Base-by-base conservation (phyloP, 345 rosid genomes). In the Mercurialis annua region DNA sequence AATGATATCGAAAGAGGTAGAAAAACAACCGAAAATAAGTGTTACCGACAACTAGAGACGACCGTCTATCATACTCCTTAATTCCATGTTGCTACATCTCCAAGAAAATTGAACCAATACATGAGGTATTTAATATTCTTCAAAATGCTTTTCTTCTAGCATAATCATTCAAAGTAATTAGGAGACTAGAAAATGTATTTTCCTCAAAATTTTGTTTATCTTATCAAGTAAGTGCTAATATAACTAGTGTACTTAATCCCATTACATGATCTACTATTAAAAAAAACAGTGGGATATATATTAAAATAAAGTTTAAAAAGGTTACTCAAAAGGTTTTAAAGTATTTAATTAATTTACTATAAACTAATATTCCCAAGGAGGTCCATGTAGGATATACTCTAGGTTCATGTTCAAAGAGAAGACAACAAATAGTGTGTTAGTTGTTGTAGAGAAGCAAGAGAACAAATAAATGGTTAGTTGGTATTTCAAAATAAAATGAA, bases 271-370 rank as follows among this genome's bases (percentile, higher is more conserved):
- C 56, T 30, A 16, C 18, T 40, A n/a, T n/a, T n/a, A 40, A 47
- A 10, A 10, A n/a, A 31, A 10, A 63, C 31, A 33, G 12, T 9
- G 15, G 18, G 18, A 10, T n/a, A 49, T 0, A 29, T 8, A 64
- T 47, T 48, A 49, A 17, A 26, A n/a, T 30, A 33, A 6, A 66
- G 51, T 65, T 52, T 7, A 1, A 38, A 55, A 80, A 42, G 77
- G 71, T 57, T 59, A 72, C 69, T 43, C 61, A 29, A 67, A 54
- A 63, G 52, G 60, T 38, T 66, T 16, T 3, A 10, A 29, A 12
- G 10, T 52, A 2, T 40, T 51, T 31, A 30, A 49, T 23, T 36
- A 4, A 33, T 17, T 27, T 46, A 44, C 59, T 40, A 7, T 57
- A 23, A 42, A 60, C 67, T 56, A 64, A 36, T 57, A 38, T 40